Evolutionary conservation across 2,329 filamentous ascomycete genomes (phyloP).

Genomic region (Microdochium trichocladiopsis): DNA sequence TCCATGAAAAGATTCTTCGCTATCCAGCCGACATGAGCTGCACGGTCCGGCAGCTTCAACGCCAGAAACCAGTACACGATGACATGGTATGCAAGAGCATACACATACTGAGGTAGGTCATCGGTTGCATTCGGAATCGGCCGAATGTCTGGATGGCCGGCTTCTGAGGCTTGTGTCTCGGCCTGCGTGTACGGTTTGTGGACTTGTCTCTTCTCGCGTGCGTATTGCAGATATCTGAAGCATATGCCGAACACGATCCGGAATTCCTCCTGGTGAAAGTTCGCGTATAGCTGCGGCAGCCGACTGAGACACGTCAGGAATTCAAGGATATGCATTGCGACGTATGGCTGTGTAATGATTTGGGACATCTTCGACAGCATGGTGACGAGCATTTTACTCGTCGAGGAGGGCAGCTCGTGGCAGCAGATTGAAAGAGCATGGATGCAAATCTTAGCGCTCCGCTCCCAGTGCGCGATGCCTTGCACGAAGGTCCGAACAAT

Average conservation of each 20-base stretch:
- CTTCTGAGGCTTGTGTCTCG: conserved; percentile 27
- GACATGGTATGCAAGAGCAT: conserved; percentile 88
- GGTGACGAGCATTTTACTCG: conserved; percentile 76
- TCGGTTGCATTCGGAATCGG: conserved; percentile 41
- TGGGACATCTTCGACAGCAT: conserved; percentile 91
- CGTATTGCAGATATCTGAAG: conserved; percentile 86
- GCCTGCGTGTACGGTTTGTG: conserved; percentile 37
- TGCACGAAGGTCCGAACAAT: conserved; percentile 80
- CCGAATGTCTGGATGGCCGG: conserved; percentile 15
- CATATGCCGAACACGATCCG: conserved; percentile 93
- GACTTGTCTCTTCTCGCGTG: conserved; percentile 57
- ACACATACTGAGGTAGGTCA: conserved; percentile 87
- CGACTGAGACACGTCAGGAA: conserved; percentile 88
- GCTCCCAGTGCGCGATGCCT: conserved; percentile 77
- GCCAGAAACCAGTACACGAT: conserved; percentile 97
- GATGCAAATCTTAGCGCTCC: conserved; percentile 86
- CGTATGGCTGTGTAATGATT: conserved; percentile 87
- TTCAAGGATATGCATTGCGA: conserved; percentile 91
- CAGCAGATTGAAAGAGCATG: conserved; percentile 93
- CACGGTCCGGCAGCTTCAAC: conserved; percentile 75
- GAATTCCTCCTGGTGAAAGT: conserved; percentile 87
- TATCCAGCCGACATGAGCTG: conserved; percentile 84
- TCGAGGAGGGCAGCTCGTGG: conserved; percentile 83
- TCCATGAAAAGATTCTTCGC: conserved; percentile 80
- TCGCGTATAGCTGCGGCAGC: conserved; percentile 76